Evolutionary conservation across 2,329 filamentous ascomycete genomes (phyloP).

Genomic region (Trichoderma sp.): DNA sequence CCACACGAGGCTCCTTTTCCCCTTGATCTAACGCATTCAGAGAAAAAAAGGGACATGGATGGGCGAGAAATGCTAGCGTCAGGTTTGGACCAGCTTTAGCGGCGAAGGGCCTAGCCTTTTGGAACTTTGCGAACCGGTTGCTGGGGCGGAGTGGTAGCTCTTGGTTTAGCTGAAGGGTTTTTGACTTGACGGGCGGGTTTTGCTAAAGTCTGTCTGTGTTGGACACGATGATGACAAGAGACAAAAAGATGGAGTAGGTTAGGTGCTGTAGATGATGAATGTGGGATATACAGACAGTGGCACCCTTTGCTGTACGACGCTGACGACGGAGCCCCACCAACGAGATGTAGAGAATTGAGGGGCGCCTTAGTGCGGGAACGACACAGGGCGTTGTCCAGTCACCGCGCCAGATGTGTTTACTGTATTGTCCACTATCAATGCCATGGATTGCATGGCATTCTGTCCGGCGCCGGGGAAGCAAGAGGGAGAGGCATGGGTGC

Average conservation of each 20-base stretch:
- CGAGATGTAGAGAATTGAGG: background rate
- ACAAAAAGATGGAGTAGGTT: background rate
- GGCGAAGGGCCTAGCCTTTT: background rate
- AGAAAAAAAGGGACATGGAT: background rate
- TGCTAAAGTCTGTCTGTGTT: background rate
- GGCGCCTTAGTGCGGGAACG: background rate
- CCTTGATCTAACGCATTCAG: constrained; percentile 15
- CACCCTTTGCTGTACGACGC: background rate
- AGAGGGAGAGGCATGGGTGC: background rate
- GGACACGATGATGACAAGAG: background rate
- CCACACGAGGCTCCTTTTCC: constrained; percentile 20
- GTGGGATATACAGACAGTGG: background rate
- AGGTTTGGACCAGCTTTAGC: background rate
- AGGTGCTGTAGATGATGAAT: background rate
- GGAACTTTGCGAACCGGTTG: background rate
- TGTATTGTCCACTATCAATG: background rate
- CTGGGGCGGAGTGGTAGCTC: background rate
- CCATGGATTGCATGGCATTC: background rate
- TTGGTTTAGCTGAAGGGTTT: background rate
- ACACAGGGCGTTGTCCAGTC: background rate
- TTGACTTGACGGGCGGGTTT: background rate
- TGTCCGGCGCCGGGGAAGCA: background rate
- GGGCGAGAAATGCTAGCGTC: constrained; percentile 5
- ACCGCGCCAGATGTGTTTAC: background rate
- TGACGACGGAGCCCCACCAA: background rate